Base-by-base conservation (phyloP, 371 early-diverging fungal species). In the Paraphysoderma sedebokerense region DNA sequence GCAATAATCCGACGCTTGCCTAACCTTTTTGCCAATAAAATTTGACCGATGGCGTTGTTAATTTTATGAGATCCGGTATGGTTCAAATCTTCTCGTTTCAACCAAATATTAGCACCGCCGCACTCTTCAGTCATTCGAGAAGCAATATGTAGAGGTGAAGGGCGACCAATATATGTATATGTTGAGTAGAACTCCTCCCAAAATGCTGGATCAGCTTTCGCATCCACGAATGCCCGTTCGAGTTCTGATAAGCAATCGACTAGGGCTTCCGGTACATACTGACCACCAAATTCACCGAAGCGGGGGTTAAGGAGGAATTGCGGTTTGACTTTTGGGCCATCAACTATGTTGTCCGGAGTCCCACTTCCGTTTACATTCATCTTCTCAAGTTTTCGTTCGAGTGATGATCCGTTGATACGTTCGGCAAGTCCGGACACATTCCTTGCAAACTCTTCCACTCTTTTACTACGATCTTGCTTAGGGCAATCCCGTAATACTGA, bases 11-110 rank as follows among this genome's bases (percentile, higher is more conserved):
- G 79, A 51, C 70, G 81, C 75, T 97, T 97, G 55, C 93, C 92
- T 17, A 97, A 67, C 33, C 92, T 81, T 67, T 82, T 82, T 30
- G 97, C 95, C 24, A 96, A 65, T 52, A 96, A 70, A 26, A 80
- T 77, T 54, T 96, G 95, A 27, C 93, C 97, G 20, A 96, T 63
- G 3, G 92, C 93, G 50, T 97, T 97, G 71, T 97, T 97, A 70
- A 97, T 87, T 69, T 93, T 96, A 75, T 96, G 97, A 34, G 92
- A 86, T 28, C 97, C 97, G 29, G 97, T 96, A 62, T 97, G 95
- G 70, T 92, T 93, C 54, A 92, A 66, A 60, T 97, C 97, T 60
- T 97, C 97, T 54, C 97, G 84, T 74, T 97, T 97, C 54, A 97
- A 71, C 87, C 88, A 97, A 62, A 97, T 92, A 22, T 68, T 68